Evolutionary conservation across 2,329 filamentous ascomycete genomes (phyloP).

Genomic region (Fusarium fujikuroi): DNA sequence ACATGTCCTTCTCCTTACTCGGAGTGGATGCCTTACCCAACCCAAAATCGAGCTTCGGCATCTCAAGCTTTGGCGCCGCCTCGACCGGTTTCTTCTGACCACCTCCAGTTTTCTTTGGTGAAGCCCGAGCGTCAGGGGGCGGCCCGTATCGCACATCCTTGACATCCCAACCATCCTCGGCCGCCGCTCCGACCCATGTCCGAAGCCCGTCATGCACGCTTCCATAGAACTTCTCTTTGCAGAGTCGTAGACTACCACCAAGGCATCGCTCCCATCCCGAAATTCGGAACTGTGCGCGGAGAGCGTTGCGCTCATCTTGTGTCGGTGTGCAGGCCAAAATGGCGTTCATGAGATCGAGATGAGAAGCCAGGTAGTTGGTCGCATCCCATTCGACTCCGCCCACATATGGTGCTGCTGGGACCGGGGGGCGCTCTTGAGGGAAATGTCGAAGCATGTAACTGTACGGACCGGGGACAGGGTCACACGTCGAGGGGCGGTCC

Average conservation of each 20-base stretch:
- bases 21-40: conserved; percentile 48
- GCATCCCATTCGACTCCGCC: conserved; percentile 99
- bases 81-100: conserved; percentile 62
- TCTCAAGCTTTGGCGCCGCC: conserved; percentile 70
- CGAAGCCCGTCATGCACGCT: conserved; percentile 88
- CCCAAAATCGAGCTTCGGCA: conserved; percentile 65
- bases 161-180: conserved; percentile 89
- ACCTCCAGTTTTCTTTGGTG: conserved; percentile 48
- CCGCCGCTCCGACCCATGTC: conserved; percentile 89
- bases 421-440: conserved; percentile 85
- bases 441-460: conserved; percentile 79
- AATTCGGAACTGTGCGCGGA: conserved; percentile 81
- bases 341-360: conserved; percentile 92
- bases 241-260: conserved; percentile 84
- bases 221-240: conserved; percentile 98
- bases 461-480: conserved; percentile 53
- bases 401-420: conserved; percentile 94
- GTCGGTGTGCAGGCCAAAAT: conserved; percentile 84
- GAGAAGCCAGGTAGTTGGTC: conserved; percentile 93
- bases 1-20: conserved; percentile 48
- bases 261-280: conserved; percentile 94
- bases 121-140: conserved; percentile 46
- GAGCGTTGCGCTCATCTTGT: conserved; percentile 73
- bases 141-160: conserved; percentile 82
- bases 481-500: conserved; percentile 49